Percentiles rank a stretch among this genome's conserved stretches.
These are phyloP conservation scores for Phialophora expanda DNA, from an alignment of 2,329 filamentous ascomycete genomes.

Conservation along the genomic window DNA sequence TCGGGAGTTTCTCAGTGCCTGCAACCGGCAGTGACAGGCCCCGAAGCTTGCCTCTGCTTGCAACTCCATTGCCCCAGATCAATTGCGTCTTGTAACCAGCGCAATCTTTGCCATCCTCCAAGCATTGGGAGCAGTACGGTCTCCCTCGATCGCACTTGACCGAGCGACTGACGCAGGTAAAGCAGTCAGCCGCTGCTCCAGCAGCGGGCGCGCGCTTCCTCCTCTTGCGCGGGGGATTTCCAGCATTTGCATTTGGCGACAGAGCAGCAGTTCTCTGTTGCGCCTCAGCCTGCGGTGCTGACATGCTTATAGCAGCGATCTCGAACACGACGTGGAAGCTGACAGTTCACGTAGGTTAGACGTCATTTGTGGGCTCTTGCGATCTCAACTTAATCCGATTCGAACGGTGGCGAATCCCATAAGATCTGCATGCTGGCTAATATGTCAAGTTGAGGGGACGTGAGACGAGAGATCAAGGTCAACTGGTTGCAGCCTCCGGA, in stretches of 20 bases:
- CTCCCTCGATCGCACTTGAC: conserved; percentile 87
- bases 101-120: conserved; percentile 89
- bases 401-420: conserved; percentile 13
- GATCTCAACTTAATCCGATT: conserved; percentile 8
- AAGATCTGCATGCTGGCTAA: conserved; percentile 14
- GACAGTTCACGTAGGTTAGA: conserved; percentile 3
- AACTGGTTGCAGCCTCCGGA: neutral
- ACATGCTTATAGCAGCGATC: conserved; percentile 20
- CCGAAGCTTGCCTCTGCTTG: conserved; percentile 90
- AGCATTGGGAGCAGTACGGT: conserved; percentile 93
- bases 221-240: conserved; percentile 61
- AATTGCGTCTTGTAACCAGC: conserved; percentile 95
- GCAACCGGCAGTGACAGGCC: conserved; percentile 76
- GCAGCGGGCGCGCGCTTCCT: conserved; percentile 86
- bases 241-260: conserved; percentile 19
- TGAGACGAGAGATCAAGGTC: neutral
- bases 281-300: conserved; percentile 18
- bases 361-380: conserved; percentile 16
- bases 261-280: conserved; percentile 1
- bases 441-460: conserved; percentile 4
- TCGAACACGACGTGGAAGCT: conserved; percentile 10
- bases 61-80: conserved; percentile 95
- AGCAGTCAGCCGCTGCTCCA: conserved; percentile 93
- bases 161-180: conserved; percentile 83
- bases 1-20: conserved; percentile 47